Evolutionary conservation across 352 stramenopile species (phyloP), one percentile per base, ranked within the genome.

Genomic region (Phytophthora vignae): DNA sequence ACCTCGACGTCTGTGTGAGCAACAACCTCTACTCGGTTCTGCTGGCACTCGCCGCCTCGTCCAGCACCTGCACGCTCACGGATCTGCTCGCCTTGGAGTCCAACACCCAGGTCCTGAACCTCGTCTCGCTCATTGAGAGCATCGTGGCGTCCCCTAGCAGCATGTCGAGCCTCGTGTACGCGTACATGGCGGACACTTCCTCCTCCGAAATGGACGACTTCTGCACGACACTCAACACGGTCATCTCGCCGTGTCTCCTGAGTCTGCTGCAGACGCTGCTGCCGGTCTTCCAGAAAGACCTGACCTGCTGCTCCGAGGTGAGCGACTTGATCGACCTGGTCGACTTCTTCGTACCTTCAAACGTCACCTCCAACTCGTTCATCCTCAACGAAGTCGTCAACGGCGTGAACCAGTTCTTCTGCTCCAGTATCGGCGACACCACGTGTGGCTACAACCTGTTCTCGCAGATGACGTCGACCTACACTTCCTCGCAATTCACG

Each of bases 391-490:
- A 89, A 19, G 63, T 87, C 14, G 56, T 85, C 14, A 76, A 89
- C 62, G 79, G 79, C 5, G 52, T 87, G 17, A 79, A 89, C 62
- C 61, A 80, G 50, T 83, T 85, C 49, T 75, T 87, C 36, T 89
- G 81, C 60, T 72, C 81, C 10, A 77, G 49, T 9, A 76, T 73
- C 44, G 69, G 60, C 7, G 55, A 79, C 22, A 69, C 69, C 2
- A 78, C 72, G 12, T 89, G 81, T 52, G 78, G 76, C 21, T 61
- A 73, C 52, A 78, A 74, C 7, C 76, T 82, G 36, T 88, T 77
- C 66, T 73, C 73, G 12, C 71, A 83, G 54, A 69, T 88, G 63
- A 85, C 78, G 29, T 76, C 60, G 25, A 85, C 70, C 53, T 88
- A 85, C 60, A 74, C 70, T 15, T 46, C 64, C 4, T 65, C 49